A percentile compares a stretch with the other conserved stretches of the same genome.
phyloP scores from a whole-genome alignment of 2,329 filamentous ascomycete genomes.

The Hypoxylon sp. region DNA sequence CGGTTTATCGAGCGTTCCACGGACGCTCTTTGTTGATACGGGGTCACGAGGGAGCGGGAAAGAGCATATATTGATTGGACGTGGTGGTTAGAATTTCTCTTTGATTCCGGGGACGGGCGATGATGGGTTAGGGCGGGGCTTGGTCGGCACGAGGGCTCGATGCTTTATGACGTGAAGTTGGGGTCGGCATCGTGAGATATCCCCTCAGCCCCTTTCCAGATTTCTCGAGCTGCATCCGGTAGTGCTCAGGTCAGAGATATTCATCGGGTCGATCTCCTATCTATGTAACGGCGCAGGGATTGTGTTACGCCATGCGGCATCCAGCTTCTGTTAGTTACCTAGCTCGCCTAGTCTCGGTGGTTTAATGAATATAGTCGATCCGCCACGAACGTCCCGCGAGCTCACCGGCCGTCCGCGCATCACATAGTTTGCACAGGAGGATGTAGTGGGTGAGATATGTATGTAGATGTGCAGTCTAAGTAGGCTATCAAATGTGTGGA shows the following conservation, averaged over 20 bases:
- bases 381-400: background rate
- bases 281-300: background rate
- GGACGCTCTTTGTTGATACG: background rate
- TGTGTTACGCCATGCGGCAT: background rate
- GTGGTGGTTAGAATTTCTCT: background rate
- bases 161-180: slow-evolving; percentile 14
- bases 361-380: background rate
- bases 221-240: background rate
- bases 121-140: background rate
- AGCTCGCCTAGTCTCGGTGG: background rate
- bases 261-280: background rate
- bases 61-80: background rate
- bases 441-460: background rate
- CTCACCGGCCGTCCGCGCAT: slow-evolving; percentile 1
- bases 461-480: no score
- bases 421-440: slow-evolving; percentile 2
- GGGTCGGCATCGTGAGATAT: background rate
- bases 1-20: background rate
- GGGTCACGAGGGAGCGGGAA: background rate
- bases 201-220: background rate
- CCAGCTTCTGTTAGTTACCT: no score
- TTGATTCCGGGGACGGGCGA: background rate
- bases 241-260: background rate
- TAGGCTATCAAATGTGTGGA: no score
- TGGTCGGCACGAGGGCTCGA: slow-evolving; percentile 1